These are phyloP conservation scores for Phytophthora cryptogea DNA, from an alignment of 352 stramenopile species.

Conservation along the genomic window DNA sequence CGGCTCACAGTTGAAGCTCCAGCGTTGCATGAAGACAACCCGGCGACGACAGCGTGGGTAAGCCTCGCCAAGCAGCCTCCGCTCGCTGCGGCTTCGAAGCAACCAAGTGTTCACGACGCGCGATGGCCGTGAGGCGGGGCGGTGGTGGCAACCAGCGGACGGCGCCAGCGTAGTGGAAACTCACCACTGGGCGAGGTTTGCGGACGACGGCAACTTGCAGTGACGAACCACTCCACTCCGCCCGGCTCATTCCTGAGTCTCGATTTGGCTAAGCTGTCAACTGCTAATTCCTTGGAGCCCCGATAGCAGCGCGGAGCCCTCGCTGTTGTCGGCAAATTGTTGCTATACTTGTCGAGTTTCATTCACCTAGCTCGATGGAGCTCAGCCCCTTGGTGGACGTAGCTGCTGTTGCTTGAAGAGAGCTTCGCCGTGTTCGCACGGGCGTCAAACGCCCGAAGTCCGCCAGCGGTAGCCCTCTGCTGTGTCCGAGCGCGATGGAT, in stretches of 20 bases:
- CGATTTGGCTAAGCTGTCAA: constrained; percentile 6
- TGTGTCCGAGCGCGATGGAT: constrained; percentile 6
- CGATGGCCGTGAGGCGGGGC: constrained; percentile 11
- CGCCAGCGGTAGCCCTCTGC: not conserved
- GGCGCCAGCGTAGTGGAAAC: not conserved
- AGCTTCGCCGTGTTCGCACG: not conserved
- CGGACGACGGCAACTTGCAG: not conserved
- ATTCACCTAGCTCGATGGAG: too few species aligned
- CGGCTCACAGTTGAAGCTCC: not conserved
- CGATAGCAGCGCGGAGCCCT: too few species aligned
- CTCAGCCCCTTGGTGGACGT: not conserved
- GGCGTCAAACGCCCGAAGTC: not conserved
- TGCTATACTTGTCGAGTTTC: too few species aligned
- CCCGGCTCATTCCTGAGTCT: constrained; percentile 23
- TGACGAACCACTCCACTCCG: constrained; percentile 13
- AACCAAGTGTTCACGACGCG: not conserved
- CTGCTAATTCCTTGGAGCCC: not conserved
- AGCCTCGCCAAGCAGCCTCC: not conserved
- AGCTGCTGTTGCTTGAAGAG: not conserved
- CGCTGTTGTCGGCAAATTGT: too few species aligned
- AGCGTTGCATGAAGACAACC: not conserved
- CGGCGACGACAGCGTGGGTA: too few species aligned
- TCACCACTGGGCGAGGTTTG: too few species aligned
- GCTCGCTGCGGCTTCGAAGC: not conserved
- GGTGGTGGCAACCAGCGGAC: not conserved